Base-by-base conservation (phyloP, 768 basidiomycete species). In the Amanita rimosa region DNA sequence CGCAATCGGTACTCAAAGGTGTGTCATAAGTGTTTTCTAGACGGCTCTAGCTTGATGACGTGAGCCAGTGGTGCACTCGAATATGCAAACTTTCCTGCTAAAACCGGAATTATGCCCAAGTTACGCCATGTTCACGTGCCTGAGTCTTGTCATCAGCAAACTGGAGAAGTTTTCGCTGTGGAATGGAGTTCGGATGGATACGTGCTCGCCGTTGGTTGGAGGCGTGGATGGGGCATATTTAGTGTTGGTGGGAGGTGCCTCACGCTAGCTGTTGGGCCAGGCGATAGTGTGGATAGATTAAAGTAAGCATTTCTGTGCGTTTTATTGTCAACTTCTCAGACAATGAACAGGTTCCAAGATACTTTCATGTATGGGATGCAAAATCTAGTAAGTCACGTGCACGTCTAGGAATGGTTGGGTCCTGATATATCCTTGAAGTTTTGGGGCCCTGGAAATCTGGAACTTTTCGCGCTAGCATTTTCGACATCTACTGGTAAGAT, bases 141-240 rank as follows among this genome's bases (percentile, higher is more conserved):
- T 4, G 78, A 79, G 52, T 70, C 77, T 33, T 76, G 78, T 53
- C 75, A 71, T 53, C 70, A 68, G 39, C 69, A 73, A 6, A 76
- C 71, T 4, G 89, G 88, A 1, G 65, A 74, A 35, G 79, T 91
- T 4, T 75, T 64, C 51, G 62, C 77, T 9, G 71, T 95, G 62
- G 81, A 91, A 56, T 97, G 94, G 95, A 94, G 88, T 44, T 88
- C 88, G 0, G 96, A 99, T 64, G 95, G 95, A 2, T 93, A 93
- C 64, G 90, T 89, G 5, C 70, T 99, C 9, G 94, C 93, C 29
- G 91, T 92, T 2, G 95, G 91, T 0, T 96, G 91, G 86, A 74
- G 80, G 53, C 65, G 75, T 46, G 94, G 91, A 6, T 98, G 93
- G 93, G 88, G 82, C 3, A 74, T 95, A 4, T 87, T 92, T 67